Percentiles rank a stretch among this genome's conserved stretches.
These are phyloP conservation scores for Saksenaea oblongispora DNA, from an alignment of 371 early-diverging fungal genomes.

Conservation along the genomic window DNA sequence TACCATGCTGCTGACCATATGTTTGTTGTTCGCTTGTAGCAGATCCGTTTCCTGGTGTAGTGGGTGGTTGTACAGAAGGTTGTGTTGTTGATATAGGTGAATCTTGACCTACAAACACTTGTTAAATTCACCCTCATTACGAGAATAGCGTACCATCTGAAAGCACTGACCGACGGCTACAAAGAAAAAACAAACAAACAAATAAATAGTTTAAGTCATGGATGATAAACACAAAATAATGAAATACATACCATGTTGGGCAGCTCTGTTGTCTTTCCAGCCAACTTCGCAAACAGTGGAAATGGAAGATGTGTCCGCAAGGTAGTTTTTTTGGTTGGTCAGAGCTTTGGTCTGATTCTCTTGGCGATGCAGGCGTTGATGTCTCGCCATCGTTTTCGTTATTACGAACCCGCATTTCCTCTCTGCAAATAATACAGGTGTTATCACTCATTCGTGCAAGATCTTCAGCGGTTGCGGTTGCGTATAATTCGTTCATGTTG, in stretches of 20 bases:
- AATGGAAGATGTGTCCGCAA: slow-evolving; percentile 98
- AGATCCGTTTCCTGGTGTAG: neutral
- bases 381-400: neutral
- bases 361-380: slow-evolving; percentile 21
- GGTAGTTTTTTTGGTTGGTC: slow-evolving; percentile 91
- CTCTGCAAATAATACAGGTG: slow-evolving; percentile 95
- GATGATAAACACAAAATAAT: neutral
- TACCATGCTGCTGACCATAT: neutral
- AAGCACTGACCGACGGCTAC: slow-evolving; percentile 58
- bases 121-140: neutral
- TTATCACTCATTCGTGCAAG: slow-evolving; percentile 77
- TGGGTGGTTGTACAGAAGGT: neutral
- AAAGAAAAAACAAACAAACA: neutral
- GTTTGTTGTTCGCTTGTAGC: slow-evolving; percentile 4
- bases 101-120: neutral
- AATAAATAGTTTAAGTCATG: no score
- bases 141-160: slow-evolving; percentile 19
- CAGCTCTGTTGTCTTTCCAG: slow-evolving; percentile 98
- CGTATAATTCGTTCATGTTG: slow-evolving; percentile 95
- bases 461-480: slow-evolving; percentile 84
- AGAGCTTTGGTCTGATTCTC: slow-evolving; percentile 32
- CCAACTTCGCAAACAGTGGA: slow-evolving; percentile 97
- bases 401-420: slow-evolving; percentile 76
- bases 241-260: slow-evolving; percentile 85
- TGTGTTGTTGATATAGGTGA: neutral